Evolutionary conservation across 768 basidiomycete species (phyloP), one percentile per base, ranked within the genome.

Genomic region (Amanita molliuscula): DNA sequence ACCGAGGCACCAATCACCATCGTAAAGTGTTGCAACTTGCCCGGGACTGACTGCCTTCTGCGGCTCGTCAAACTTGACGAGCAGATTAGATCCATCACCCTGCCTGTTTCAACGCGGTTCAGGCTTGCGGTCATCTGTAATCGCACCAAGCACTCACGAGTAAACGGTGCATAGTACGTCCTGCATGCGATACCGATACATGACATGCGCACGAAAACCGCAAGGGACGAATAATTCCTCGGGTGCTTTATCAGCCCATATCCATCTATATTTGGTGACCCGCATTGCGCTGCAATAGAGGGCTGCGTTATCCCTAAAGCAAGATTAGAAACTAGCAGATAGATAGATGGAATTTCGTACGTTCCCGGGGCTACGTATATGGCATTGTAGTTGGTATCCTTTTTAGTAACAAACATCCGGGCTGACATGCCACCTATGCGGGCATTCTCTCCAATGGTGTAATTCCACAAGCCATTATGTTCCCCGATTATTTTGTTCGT

Each of bases 381-480:
- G 11, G 71, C 72, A 60, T 95, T 90, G 10, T 57, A 64, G 9
- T 62, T 57, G 2, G 64, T 53, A 54, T 91, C 81, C 61, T 97
- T 98, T 33, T 65, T 62, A 0, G 79, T 79, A 4, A 96, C 88
- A 54, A 82, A 94, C 69, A 84, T 74, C 59, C 73, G 77, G 44
- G 74, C 59, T 1, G 66, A 62, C 67, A 81, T 68, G 1, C 91
- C 88, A 1, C 66, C 60, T 18, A 95, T 61, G 40, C 77, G 76
- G 0, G 85, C 82, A 26, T 80, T 76, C 62, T 98, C 84, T 2
- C 94, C 94, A 40, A 96, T 71, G 1, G 93, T 95, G 58, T 79
- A 92, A 18, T 73, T 75, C 88, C 89, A 94, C 0, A 93, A 64
- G 0, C 94, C 94, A 1, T 70, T 52, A 59, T 97, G 94, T 36